Base-by-base conservation (phyloP, 768 basidiomycete genomes). In the Rhodocollybia butyracea region DNA sequence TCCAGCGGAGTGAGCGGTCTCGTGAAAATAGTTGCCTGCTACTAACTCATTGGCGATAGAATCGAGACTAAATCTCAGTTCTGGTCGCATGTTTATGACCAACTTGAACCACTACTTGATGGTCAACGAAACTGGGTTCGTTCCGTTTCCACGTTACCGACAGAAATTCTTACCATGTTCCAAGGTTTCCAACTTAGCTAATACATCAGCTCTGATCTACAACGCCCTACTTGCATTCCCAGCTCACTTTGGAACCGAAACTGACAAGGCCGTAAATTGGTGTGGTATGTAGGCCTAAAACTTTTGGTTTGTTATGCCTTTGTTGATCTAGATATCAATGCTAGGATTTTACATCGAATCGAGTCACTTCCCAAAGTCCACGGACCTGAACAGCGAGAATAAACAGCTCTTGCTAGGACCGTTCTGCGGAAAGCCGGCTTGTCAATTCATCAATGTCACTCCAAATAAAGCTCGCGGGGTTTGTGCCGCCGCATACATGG, bases 381-480 rank as follows among this genome's bases (percentile, higher is more conserved):
- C 34, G 11, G 50, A 64, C 61, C 59, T 59, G 17, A 57, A 48
- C 51, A 50, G 59, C 40, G 47, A 57, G 50, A 30, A 30, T 36
- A 57, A 59, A 32, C 66, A 71, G 5, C 70, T 95, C 8, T 71
- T 92, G 40, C 74, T 94, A 5, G 93, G 88, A 0, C 93, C 94
- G 0, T 97, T 95, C 71, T 87, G 85, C 61, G 94, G 94, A 51
- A 89, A 88, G 61, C 95, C 94, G 1, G 95, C 95, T 0, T 98
- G 95, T 68, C 89, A 91, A 62, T 84, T 80, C 61, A 94, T 97
- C 67, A 73, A 79, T 55, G 75, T 82, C 39, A 64, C 74, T 4
- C 72, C 77, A 15, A 76, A 73, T 0, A 82, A 79, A 11, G 75
- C 75, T 10, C 78, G 80, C n/a, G 93, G 94, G 27, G 94, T 97